Base-by-base conservation (phyloP, 257 asterid species). In the Nicotiana otophora region DNA sequence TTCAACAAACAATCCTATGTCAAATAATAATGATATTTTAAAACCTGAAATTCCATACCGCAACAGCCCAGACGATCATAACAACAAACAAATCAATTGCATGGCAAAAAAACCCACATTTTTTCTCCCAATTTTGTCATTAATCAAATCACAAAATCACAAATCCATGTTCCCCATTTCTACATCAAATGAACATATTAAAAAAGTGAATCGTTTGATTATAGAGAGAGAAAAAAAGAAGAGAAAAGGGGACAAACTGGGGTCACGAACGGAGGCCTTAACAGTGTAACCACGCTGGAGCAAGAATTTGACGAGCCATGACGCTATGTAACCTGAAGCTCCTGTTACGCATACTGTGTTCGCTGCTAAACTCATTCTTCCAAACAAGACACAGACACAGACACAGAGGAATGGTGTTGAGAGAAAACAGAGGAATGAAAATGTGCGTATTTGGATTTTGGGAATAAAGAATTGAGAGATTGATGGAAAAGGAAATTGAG, bases 291-390 rank as follows among this genome's bases (percentile, higher is more conserved):
- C 96, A 72, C 93, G 92, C n/a, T 85, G 85, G 30, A 92, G 94
- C 85, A 92, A 77, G 81, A 88, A 82, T 74, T 92, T 92, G 83
- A 92, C 94, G 4, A 92, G 84, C 96, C 96, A 92, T 39, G 96
- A 92, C 33, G 94, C 96, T 23, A 92, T 89, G 87, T 86, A 91
- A 14, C 95, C 95, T 1, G 95, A 91, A 23, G 92, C 95, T 58
- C 95, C 95, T 1, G 95, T 92, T 4, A 92, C 96, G 58, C 94
- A 90, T 19, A 90, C 96, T 0, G 90, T 89, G 79, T 82, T 89
- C 90, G 83, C 81, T 31, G 39, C 77, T 15, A 80, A 2, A 70
- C 83, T 75, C 63, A 48, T 75, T 51, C 80, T 72, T n/a, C 78
- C 57, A 53, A 53, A 42, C 48, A 5, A 53, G 2, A 53, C 17